Evolutionary conservation across 495 filamentous ascomycete genomes (phyloP).

Genomic region (Chaetomium cochliodes): DNA sequence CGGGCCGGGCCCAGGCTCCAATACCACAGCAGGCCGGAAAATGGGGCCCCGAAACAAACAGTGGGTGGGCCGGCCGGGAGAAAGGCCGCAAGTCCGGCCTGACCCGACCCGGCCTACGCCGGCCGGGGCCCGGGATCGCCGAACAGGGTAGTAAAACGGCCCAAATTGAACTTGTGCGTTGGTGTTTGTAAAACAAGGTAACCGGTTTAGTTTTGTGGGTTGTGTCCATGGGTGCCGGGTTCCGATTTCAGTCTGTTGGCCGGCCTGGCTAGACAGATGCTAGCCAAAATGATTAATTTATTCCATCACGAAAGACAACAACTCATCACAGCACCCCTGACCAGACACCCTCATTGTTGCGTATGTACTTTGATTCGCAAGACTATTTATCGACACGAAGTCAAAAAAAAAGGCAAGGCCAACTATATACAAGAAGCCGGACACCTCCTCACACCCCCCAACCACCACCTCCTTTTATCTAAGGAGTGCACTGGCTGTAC

Average conservation of each 20-base stretch:
- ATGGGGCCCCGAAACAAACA: background rate
- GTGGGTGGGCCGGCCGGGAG: background rate
- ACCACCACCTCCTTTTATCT: background rate
- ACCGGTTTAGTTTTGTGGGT: too few relatives aligned
- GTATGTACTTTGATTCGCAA: slow-evolving; percentile 10
- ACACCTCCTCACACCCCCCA: background rate
- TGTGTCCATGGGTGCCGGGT: too few relatives aligned
- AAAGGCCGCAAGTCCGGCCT: background rate
- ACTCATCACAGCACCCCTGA: background rate
- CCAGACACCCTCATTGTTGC: background rate
- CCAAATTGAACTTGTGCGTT: too few relatives aligned
- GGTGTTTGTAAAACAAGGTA: too few relatives aligned
- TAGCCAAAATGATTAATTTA: too few relatives aligned
- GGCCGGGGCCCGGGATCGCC: background rate
- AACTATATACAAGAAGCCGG: slow-evolving; percentile 13
- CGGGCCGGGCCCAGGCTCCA: background rate
- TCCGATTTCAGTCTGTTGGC: too few relatives aligned
- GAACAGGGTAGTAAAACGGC: background rate
- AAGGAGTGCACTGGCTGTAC: slow-evolving; percentile 28
- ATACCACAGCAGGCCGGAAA: background rate
- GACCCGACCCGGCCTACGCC: background rate
- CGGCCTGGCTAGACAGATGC: too few relatives aligned
- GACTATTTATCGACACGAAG: slow-evolving; percentile 3
- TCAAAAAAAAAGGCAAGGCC: background rate
- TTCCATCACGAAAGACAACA: too few relatives aligned